Evolutionary conservation across 176 grass and related monocot species (phyloP).

Genomic region (Triticum aestivum): DNA sequence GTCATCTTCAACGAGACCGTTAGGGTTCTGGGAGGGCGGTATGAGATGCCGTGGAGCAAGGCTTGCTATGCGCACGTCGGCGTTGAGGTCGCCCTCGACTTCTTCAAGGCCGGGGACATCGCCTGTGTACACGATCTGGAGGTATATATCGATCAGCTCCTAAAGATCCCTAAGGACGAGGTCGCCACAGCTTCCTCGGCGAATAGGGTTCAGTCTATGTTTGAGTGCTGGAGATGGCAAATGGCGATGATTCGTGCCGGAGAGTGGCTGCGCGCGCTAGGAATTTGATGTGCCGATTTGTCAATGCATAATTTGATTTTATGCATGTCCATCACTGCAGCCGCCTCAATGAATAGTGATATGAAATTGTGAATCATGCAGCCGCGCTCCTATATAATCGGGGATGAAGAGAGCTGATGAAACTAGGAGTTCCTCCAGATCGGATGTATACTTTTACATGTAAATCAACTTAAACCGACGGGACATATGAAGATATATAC

Average conservation of each 20-base stretch:
- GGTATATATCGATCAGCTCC: conserved; percentile 48
- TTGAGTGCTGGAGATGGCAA: conserved; percentile 48
- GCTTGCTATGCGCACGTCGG: conserved; percentile 76
- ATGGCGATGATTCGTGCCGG: conserved; percentile 33
- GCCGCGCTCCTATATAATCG: not conserved
- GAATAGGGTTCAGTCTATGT: not conserved
- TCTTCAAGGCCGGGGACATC: conserved; percentile 52
- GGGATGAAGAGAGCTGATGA: not conserved
- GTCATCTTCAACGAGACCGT: conserved; percentile 56
- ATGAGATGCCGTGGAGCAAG: conserved; percentile 60
- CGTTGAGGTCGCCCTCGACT: conserved; percentile 56
- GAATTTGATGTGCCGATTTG: conserved; percentile 13
- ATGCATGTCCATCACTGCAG: not conserved
- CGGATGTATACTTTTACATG: not conserved
- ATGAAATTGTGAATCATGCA: not conserved
- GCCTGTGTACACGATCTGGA: conserved; percentile 63
- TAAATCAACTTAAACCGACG: not conserved
- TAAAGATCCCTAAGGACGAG: conserved; percentile 18
- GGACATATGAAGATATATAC: not conserved
- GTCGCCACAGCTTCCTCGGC: not conserved
- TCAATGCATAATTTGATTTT: not conserved
- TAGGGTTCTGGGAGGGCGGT: conserved; percentile 36
- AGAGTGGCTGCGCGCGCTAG: conserved; percentile 47
- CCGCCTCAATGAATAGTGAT: not conserved
- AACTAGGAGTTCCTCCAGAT: not conserved